Evolutionary conservation across 495 filamentous ascomycete species (phyloP), one percentile per base, ranked within the genome.

Genomic region (Platismatia glauca): DNA sequence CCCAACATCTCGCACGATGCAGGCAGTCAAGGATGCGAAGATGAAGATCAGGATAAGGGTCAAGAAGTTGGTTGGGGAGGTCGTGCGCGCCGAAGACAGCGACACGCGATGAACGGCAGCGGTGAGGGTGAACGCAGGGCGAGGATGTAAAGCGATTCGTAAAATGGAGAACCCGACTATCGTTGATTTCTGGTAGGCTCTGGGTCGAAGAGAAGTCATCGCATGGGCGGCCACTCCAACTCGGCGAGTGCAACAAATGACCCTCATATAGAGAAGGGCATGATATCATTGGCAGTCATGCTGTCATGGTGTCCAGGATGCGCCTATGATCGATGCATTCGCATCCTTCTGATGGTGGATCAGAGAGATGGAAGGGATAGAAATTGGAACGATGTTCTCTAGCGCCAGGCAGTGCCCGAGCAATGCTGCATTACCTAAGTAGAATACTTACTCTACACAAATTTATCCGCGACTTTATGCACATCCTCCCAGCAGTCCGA

Each of bases 1-100:
- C 71, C 71, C 67, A 68, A 67, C 12, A 24, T 33, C 29, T 29
- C 29, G 52, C 22, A 34, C 11, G 16, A 22, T 7, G 59, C 24
- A 3, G 12, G 48, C 27, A 29, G 37, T 43, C 16, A 22, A 44
- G 16, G 52, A 39, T 33, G 38, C 12, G 12, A 24, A 33, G 39
- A 55, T 56, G 27, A 27, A 31, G 35, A 31, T 38, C 35, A 18
- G 29, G 35, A 31, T 38, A 46, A 18, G 29, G 31, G 52, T 20
- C 24, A 62, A 20, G 52, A 55, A 41, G 27, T 24, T 15, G 7
- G 1, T 20, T 62, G 60, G 50, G 20, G 20, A 35, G 4, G 13
- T 41, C 60, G 48, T 43, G 52, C 39, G 43, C 48, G 18, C 7
- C 53, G 50, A 56, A 52, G 48, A 48, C 62, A 43, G 24, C 9